phyloP scores from a whole-genome alignment of 2,329 filamentous ascomycete species.

The Fusarium penzigii region DNA sequence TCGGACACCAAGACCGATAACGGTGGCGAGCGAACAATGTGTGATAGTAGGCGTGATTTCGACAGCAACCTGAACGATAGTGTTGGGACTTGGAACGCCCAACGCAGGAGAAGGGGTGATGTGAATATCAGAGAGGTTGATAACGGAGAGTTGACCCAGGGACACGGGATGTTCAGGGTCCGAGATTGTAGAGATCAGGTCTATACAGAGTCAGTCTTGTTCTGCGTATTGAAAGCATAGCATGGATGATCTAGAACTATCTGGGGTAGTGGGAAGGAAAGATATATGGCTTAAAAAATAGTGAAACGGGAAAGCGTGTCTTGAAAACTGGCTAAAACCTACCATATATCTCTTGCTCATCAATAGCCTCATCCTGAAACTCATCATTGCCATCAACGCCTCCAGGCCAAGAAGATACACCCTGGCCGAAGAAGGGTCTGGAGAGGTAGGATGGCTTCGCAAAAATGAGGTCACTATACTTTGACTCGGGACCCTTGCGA shows the following conservation, averaged over 20 bases:
- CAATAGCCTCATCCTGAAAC: conserved; percentile 76
- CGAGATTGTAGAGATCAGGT: conserved; percentile 91
- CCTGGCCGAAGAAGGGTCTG: conserved; percentile 40
- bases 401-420: conserved; percentile 36
- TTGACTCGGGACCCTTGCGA: conserved; percentile 48
- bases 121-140: conserved; percentile 91
- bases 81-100: conserved; percentile 49
- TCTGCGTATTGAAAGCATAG: neutral
- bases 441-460: conserved; percentile 47
- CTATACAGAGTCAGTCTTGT: conserved; percentile 45
- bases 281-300: neutral
- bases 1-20: conserved; percentile 90
- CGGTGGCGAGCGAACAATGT: conserved; percentile 93
- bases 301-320: no score
- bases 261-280: neutral
- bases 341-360: conserved; percentile 98
- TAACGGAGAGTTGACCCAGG: conserved; percentile 87
- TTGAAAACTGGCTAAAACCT: conserved; percentile 23
- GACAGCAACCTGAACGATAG: conserved; percentile 73
- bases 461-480: conserved; percentile 49
- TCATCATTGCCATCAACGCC: conserved; percentile 53
- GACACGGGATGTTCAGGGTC: conserved; percentile 97
- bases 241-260: neutral
- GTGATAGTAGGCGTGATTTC: conserved; percentile 95
- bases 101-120: conserved; percentile 54